phyloP scores from a whole-genome alignment of 176 grass and related monocot genomes.

The Melocanna baccifera region DNA sequence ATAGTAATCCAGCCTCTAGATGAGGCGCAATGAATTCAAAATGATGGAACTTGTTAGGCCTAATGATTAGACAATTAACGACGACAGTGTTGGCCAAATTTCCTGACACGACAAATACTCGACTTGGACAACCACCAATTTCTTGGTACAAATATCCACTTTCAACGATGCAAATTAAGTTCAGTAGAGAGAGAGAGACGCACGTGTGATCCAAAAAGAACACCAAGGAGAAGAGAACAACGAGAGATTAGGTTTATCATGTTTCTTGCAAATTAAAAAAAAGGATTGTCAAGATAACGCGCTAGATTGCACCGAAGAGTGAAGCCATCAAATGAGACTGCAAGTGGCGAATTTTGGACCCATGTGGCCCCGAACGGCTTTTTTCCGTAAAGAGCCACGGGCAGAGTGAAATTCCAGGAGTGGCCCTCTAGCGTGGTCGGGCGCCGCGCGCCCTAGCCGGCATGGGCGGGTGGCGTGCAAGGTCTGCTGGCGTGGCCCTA shows the following conservation, averaged over 20 bases:
- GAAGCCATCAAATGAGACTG: background rate
- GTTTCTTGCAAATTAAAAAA: too few species aligned
- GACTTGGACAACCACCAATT: background rate
- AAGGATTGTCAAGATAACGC: too few species aligned
- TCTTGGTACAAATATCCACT: background rate
- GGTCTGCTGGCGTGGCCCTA: too few species aligned
- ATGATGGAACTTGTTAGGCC: background rate
- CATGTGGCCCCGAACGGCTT: too few species aligned
- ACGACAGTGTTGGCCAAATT: background rate
- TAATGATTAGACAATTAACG: background rate
- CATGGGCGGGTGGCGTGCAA: too few species aligned
- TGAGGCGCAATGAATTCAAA: background rate
- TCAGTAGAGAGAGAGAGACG: background rate
- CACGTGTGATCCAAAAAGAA: background rate
- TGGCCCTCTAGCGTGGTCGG: too few species aligned
- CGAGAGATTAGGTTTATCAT: background rate
- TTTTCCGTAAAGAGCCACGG: too few species aligned
- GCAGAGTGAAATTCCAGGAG: too few species aligned
- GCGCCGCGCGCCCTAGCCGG: too few species aligned
- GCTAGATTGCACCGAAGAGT: background rate
- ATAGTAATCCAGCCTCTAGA: background rate
- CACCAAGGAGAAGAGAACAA: background rate
- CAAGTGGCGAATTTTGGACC: too few species aligned
- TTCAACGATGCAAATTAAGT: background rate
- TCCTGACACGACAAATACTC: background rate